Conservation (phyloP, 148 eudicot species). For the Oxyria digyna region DNA sequence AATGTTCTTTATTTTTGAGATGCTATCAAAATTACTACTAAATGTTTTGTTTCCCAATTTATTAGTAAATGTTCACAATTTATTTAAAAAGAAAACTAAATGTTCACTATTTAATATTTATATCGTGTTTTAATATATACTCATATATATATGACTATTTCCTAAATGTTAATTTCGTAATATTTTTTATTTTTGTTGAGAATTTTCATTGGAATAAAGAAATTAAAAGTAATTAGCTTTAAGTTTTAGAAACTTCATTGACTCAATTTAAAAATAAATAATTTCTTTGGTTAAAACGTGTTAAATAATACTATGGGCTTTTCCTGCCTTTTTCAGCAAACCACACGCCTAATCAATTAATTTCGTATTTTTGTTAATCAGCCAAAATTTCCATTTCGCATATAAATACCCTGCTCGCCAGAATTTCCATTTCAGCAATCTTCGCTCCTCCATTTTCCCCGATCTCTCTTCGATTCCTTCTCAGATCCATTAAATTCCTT, state of each 20-base stretch:
- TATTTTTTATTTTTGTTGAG: background rate
- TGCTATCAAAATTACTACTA: no score
- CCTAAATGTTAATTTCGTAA: background rate
- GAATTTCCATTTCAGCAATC: background rate
- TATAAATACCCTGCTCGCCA: conserved; percentile 3
- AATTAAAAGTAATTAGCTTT: background rate
- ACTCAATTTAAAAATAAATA: background rate
- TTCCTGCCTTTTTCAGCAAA: conserved; percentile 2
- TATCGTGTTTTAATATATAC: no score
- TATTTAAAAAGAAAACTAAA: no score
- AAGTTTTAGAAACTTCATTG: background rate
- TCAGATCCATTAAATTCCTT: background rate
- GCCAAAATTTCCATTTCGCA: background rate
- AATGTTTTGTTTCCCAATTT: no score
- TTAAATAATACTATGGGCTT: background rate
- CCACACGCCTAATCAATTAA: background rate
- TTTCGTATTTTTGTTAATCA: background rate
- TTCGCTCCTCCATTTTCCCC: background rate
- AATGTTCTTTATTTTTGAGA: no score
- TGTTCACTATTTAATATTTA: no score
- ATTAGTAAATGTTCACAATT: no score
- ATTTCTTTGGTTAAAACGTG: background rate
- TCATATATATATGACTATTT: no score
- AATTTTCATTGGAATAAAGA: background rate
- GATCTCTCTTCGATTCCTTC: background rate